Evolutionary conservation across 2,329 filamentous ascomycete species (phyloP), one percentile per base, ranked within the genome.

Genomic region (Cryphonectria parasitica): DNA sequence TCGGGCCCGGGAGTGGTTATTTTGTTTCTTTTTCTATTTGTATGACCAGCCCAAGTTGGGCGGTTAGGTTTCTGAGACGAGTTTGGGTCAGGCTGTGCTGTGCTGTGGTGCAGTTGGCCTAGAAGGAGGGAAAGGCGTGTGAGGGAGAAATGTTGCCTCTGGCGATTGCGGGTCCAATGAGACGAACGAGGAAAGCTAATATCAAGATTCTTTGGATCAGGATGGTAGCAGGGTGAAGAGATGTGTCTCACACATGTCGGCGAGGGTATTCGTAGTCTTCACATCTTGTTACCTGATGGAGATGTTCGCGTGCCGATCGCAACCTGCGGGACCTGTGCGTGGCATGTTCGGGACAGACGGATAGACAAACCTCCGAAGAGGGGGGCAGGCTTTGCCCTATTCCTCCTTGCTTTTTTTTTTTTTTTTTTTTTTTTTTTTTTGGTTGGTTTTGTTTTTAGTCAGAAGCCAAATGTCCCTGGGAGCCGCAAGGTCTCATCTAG

Each of bases 401-500:
- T 39, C 43, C 17, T 56, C 54, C 54, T 6, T 28, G 54, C 13
- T 39, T 10, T 22, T n/a, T n/a, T n/a, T n/a, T n/a, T n/a, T n/a
- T n/a, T n/a, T n/a, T n/a, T n/a, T n/a, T n/a, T n/a, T n/a, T n/a
- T n/a, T n/a, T n/a, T n/a, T n/a, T n/a, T n/a, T n/a, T n/a, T n/a
- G n/a, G n/a, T n/a, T n/a, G n/a, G n/a, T n/a, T n/a, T n/a, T n/a
- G n/a, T n/a, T n/a, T n/a, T 19, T 15, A 10, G 56, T 60, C 25
- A 11, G 28, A 39, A 39, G 58, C 58, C 58, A 61, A 39, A 61
- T n/a, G 31, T 34, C 2, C 58, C 34, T n/a, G 19, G 34, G 34
- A 39, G 31, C 58, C 58, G 58, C 31, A 61, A 39, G 34, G 31
- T 39, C 58, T 61, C 58, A 61, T 61, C 34, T 13, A 58, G 54